Base-by-base conservation (phyloP, 2,329 filamentous ascomycete genomes). In the Alternaria dauci region DNA sequence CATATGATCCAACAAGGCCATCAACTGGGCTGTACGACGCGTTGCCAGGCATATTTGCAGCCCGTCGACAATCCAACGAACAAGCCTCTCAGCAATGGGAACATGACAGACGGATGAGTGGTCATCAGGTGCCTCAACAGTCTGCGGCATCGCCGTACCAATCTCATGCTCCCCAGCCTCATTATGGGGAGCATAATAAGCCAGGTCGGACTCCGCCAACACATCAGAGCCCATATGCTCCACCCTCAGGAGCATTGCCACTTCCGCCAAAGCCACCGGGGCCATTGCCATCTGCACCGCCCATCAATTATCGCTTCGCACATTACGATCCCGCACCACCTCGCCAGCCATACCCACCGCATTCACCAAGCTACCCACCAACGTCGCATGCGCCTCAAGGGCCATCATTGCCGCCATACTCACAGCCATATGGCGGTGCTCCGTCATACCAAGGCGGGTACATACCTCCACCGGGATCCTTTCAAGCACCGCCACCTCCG, bases 381-480 rank as follows among this genome's bases (percentile, higher is more conserved):
- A 41, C 51, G 3, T 66, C 71, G 25, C 68, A 68, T 51, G 61
- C 63, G 7, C 58, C 68, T 18, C 68, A 66, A 7, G 61, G 48
- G 6, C 65, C 69, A 41, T 68, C 68, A 12, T 65, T 59, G 26
- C 63, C 61, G 9, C 91, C 81, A 85, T 89, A 92, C 30, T 28
- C 64, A 43, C 54, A 59, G 30, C 36, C 59, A 18, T 75, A 76
- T 48, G 68, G 61, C 9, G 59, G 58, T 12, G 62, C 66, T 3
- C 62, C 68, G 8, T 47, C 65, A 3, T 75, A 75, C 18, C 70
- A 71, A 58, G 59, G 69, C 36, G 72, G 72, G 38, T 78, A 77
- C 43, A 63, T 73, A 16, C 71, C 75, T 12, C 75, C 75, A 5
- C 68, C 72, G 41, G 72, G 73, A 11, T 73, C 72, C 26, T 78